Percentiles rank a stretch among this genome's conserved stretches.
Conservation (phyloP, 2,329 filamentous ascomycete genomes). For the Claviceps quebecensis region DNA sequence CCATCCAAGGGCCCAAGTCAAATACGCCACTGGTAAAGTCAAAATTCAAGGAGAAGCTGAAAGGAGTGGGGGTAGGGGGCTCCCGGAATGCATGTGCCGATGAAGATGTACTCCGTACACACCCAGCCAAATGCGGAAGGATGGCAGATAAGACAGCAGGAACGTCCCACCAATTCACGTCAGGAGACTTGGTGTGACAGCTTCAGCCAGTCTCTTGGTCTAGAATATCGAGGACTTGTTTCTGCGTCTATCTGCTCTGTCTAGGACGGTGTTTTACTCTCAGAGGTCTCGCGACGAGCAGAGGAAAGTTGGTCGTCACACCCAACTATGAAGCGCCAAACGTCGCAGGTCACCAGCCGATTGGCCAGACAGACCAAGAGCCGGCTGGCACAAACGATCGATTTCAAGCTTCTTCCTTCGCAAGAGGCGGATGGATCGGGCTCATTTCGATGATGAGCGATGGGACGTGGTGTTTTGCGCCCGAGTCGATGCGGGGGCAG, state of each 20-base stretch:
- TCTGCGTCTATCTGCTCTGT: not conserved
- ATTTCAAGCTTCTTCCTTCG: not conserved
- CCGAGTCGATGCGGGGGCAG: not conserved
- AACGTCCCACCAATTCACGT: not conserved
- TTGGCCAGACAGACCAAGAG: not conserved
- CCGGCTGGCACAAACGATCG: too few relatives aligned
- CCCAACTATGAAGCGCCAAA: not conserved
- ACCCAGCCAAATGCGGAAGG: constrained; percentile 1
- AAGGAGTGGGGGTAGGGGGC: not conserved
- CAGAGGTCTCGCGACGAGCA: not conserved
- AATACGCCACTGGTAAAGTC: not conserved
- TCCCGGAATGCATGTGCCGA: not conserved
- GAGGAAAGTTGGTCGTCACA: not conserved
- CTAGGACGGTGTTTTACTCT: not conserved
- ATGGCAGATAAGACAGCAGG: constrained; percentile 2
- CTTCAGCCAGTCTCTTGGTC: not conserved
- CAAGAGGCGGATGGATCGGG: not conserved
- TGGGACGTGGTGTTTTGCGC: not conserved
- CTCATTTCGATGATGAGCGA: not conserved
- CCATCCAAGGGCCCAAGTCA: not conserved
- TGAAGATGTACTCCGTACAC: constrained; percentile 1
- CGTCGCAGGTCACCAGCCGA: not conserved
- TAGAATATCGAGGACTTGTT: not conserved
- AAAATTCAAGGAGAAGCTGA: not conserved
- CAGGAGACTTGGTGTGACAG: not conserved